Evolutionary conservation across 208 protist genomes (phyloP).

Genomic region (Acanthamoeba triangularis): DNA sequence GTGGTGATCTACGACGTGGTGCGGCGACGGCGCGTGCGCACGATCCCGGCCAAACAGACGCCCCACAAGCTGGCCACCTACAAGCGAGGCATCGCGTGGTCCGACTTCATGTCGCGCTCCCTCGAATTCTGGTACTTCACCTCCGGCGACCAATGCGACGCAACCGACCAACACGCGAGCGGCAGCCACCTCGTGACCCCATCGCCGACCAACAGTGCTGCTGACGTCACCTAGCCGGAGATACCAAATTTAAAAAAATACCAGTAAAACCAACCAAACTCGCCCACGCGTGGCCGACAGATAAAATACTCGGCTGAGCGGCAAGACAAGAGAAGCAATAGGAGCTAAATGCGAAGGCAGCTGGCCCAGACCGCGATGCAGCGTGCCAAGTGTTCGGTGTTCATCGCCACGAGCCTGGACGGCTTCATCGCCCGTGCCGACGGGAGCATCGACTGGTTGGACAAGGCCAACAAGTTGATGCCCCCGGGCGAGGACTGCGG

Average conservation of each 20-base stretch:
- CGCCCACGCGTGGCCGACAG: too few relatives aligned
- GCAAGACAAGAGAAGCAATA: too few relatives aligned
- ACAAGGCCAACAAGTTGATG: neutral
- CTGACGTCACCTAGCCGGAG: too few relatives aligned
- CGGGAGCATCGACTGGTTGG: conserved; percentile 34
- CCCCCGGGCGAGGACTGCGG: conserved; percentile 8
- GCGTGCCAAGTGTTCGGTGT: conserved; percentile 32
- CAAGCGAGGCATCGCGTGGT: conserved; percentile 27
- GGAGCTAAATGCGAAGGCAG: too few relatives aligned
- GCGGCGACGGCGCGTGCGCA: neutral
- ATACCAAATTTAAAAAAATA: too few relatives aligned
- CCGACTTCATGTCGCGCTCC: neutral
- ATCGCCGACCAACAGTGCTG: too few relatives aligned
- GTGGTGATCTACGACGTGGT: conserved; percentile 26
- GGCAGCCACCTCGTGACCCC: too few relatives aligned
- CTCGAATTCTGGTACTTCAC: neutral
- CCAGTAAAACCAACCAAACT: too few relatives aligned
- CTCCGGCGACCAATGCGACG: neutral
- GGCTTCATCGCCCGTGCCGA: neutral
- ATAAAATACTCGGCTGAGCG: too few relatives aligned
- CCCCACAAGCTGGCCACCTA: conserved; percentile 6
- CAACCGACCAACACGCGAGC: neutral
- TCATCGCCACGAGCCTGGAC: conserved; percentile 56
- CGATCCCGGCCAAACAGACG: neutral
- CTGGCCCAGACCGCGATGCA: too few relatives aligned